A percentile compares a stretch with the other conserved stretches of the same genome.
phyloP scores from a whole-genome alignment of 129 eudicot species.

The Mikania micrantha region DNA sequence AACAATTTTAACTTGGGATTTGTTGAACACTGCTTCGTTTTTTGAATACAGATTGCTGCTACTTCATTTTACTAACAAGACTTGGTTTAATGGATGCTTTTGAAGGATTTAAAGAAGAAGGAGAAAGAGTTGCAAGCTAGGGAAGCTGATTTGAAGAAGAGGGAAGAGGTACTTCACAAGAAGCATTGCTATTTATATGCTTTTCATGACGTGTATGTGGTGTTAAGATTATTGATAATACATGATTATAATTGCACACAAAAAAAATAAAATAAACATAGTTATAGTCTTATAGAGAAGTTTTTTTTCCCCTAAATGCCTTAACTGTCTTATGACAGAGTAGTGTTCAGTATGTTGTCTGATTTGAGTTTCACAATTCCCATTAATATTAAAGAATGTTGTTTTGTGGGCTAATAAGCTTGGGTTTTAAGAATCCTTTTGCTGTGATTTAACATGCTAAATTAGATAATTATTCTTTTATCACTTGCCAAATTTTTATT shows the following conservation, averaged over 20 bases:
- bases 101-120: conserved; percentile 86
- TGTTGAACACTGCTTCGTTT: background rate
- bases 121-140: conserved; percentile 88
- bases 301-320: background rate
- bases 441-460: background rate
- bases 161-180: conserved; percentile 74
- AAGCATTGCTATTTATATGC: background rate
- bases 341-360: background rate
- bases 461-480: background rate
- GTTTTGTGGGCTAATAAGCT: background rate
- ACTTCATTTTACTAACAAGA: background rate
- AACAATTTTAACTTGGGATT: background rate
- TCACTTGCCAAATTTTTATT: background rate
- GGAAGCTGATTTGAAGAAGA: conserved; percentile 84
- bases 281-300: too few species aligned
- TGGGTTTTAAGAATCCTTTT: background rate
- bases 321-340: background rate
- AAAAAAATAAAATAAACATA: too few species aligned
- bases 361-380: background rate
- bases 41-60: background rate
- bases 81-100: conserved; percentile 11
- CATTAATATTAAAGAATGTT: background rate
- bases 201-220: background rate
- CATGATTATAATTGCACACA: background rate
- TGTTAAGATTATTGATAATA: background rate